Conservation (phyloP, 2,329 filamentous ascomycete genomes). For the Dothideomycetes sp. region DNA sequence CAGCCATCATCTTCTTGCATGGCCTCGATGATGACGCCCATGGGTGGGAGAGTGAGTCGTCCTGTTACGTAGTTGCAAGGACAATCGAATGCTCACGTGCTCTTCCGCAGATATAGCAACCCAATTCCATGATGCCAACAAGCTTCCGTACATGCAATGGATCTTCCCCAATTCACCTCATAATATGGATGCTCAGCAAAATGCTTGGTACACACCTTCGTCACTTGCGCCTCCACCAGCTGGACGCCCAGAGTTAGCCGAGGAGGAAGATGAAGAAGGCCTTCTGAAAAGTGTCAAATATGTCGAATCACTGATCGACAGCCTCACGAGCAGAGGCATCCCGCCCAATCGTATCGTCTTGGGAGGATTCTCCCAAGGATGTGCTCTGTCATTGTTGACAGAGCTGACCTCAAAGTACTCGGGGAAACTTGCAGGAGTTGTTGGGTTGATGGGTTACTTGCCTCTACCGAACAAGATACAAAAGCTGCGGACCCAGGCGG, state of each 20-base stretch:
- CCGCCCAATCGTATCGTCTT: conserved; percentile 36
- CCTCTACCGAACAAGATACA: conserved; percentile 33
- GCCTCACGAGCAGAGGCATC: conserved; percentile 32
- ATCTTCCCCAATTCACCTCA: conserved; percentile 42
- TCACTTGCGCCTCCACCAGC: conserved; percentile 30
- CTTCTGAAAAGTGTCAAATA: conserved; percentile 33
- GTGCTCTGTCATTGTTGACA: conserved; percentile 36
- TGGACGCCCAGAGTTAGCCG: conserved; percentile 34
- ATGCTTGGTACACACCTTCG: conserved; percentile 40
- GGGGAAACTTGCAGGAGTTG: conserved; percentile 33
- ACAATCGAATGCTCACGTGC: not conserved
- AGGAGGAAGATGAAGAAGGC: conserved; percentile 39
- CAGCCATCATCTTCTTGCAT: conserved; percentile 40
- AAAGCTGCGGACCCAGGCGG: conserved; percentile 30
- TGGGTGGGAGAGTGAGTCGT: conserved; percentile 32
- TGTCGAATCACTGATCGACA: conserved; percentile 34
- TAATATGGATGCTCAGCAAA: conserved; percentile 37
- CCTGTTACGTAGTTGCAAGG: not conserved
- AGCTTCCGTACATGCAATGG: conserved; percentile 42
- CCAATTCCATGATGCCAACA: conserved; percentile 40
- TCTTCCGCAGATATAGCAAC: conserved; percentile 31
- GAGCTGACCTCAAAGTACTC: conserved; percentile 32
- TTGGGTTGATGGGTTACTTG: conserved; percentile 40
- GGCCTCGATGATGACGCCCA: conserved; percentile 39
- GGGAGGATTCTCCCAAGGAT: conserved; percentile 42